These are phyloP conservation scores for Rhizoclosmatium sp. DNA, from an alignment of 192 early-diverging fungal species.

Conservation along the genomic window DNA sequence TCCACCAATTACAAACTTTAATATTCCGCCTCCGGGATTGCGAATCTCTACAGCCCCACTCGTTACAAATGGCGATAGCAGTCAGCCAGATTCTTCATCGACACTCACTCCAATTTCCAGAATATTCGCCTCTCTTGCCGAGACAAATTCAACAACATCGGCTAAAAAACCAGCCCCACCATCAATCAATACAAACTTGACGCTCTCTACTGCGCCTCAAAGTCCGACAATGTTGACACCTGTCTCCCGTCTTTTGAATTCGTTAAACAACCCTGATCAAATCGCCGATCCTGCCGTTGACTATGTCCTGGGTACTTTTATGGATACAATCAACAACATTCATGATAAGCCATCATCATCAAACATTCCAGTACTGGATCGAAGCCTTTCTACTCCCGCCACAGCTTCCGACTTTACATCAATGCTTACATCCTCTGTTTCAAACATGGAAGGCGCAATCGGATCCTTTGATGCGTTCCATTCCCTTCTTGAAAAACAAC, in stretches of 20 bases:
- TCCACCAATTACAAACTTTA: not conserved
- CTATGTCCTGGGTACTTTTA: slow-evolving; percentile 20
- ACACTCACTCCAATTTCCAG: not conserved
- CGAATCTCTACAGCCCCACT: not conserved
- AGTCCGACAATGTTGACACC: slow-evolving; percentile 7
- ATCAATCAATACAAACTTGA: not conserved
- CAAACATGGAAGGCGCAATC: not conserved
- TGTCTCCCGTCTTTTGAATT: slow-evolving; percentile 3
- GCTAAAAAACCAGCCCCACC: not conserved
- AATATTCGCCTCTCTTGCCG: not conserved
- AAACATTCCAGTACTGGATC: no score
- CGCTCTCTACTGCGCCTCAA: not conserved
- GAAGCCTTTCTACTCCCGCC: no score
- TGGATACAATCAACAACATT: slow-evolving; percentile 19
- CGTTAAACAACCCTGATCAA: not conserved
- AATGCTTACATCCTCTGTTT: no score
- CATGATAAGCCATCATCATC: no score
- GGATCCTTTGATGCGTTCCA: not conserved
- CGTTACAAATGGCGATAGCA: not conserved
- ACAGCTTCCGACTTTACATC: no score
- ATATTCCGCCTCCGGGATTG: not conserved
- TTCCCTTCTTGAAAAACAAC: not conserved
- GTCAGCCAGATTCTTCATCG: not conserved
- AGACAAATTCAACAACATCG: not conserved
- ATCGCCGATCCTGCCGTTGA: slow-evolving; percentile 16